These are phyloP conservation scores for Phytopythium delawarense DNA, from an alignment of 352 stramenopile genomes.

Conservation along the genomic window DNA sequence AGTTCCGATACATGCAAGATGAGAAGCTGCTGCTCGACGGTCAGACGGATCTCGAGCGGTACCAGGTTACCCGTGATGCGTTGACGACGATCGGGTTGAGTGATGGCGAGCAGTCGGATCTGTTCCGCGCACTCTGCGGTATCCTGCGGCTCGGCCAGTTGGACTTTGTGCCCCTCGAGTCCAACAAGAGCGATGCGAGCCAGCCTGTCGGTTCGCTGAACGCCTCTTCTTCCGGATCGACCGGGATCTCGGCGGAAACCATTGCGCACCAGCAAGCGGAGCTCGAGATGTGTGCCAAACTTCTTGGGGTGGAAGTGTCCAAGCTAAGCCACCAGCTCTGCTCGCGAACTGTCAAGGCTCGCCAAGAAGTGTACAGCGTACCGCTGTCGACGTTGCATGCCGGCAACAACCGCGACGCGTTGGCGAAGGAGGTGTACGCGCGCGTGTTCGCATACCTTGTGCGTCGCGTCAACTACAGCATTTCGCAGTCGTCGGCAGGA, in stretches of 20 bases:
- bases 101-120: constrained; percentile 62
- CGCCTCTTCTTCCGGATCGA: constrained; percentile 10
- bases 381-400: constrained; percentile 69
- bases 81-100: constrained; percentile 74
- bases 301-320: constrained; percentile 65
- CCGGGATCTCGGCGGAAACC: constrained; percentile 16
- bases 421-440: constrained; percentile 94
- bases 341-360: constrained; percentile 75
- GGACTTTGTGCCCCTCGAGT: constrained; percentile 72
- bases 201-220: constrained; percentile 54
- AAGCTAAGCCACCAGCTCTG: constrained; percentile 68
- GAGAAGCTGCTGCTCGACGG: constrained; percentile 69
- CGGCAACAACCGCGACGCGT: constrained; percentile 89
- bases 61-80: constrained; percentile 77
- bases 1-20: constrained; percentile 78
- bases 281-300: constrained; percentile 54
- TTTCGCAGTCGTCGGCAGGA: constrained; percentile 42
- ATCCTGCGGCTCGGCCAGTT: constrained; percentile 82
- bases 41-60: constrained; percentile 63
- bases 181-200: constrained; percentile 72
- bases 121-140: constrained; percentile 66
- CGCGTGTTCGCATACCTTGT: constrained; percentile 96
- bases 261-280: constrained; percentile 56
- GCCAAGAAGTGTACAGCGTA: constrained; percentile 81
- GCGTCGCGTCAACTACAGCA: constrained; percentile 77